Base-by-base conservation (phyloP, 352 stramenopile species). In the Pythium inflatum region DNA sequence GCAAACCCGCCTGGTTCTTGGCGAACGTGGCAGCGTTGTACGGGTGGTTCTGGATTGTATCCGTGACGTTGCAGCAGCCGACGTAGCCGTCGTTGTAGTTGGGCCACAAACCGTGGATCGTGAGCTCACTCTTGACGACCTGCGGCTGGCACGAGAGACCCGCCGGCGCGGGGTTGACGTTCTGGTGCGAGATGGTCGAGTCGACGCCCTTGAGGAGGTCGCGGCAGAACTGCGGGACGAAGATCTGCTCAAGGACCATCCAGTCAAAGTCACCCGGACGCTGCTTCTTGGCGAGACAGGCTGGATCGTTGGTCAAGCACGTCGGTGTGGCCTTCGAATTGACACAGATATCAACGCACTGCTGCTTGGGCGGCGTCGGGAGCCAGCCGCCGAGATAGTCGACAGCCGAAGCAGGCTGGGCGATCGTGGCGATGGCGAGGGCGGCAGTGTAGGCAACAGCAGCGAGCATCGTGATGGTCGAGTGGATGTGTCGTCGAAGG, bases 1-100 rank as follows among this genome's bases (percentile, higher is more conserved):
- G 75, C 56, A 92, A 66, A 14, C 49, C 56, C 18, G 72, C 56
- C 64, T 92, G 82, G 60, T 79, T 74, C 43, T 70, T 61, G 1
- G 77, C 73, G 40, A 92, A 90, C 28, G 61, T 58, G 2, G 36
- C 65, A 3, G 79, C 80, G 54, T 90, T 56, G 68, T 87, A 90
- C 45, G 86, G 86, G 9, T 82, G 74, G 75, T 94, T 94, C 22
- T 60, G 53, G 45, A 86, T 73, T 20, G 71, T 76, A 56, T 87
- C 78, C 48, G 68, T 87, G 20, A 86, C 81, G 72, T 92, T 92
- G 74, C 83, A 92, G 78, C 83, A 92, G 62, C 75, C 75, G 13
- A 82, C 75, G 73, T 90, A 91, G 62, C 83, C 85, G 64, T 89
- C 80, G 67, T 90, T 74, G 71, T 93, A 92, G 76, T 91, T 91